These are phyloP conservation scores for Nothophytophthora sp. DNA, from an alignment of 352 stramenopile genomes.

Conservation along the genomic window DNA sequence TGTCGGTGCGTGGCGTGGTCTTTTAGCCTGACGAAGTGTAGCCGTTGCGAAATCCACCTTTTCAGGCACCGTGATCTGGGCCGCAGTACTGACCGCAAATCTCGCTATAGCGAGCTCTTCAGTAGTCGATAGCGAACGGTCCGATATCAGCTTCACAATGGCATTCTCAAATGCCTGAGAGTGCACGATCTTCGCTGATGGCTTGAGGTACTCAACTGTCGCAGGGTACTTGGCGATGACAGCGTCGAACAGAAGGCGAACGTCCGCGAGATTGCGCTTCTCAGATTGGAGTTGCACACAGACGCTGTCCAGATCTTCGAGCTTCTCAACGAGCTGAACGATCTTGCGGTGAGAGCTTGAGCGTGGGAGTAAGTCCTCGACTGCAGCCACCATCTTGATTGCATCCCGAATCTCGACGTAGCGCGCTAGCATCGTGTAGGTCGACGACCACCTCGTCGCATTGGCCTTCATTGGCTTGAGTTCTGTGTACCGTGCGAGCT, in stretches of 20 bases:
- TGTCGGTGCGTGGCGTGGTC: neutral
- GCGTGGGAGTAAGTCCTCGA: slow-evolving; percentile 4
- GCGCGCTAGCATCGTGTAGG: neutral
- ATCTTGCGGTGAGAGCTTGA: slow-evolving; percentile 1
- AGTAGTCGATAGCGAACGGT: too few relatives aligned
- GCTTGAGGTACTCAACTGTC: neutral
- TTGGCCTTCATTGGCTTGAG: neutral
- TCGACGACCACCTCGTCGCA: neutral
- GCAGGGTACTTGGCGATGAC: neutral
- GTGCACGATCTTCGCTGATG: neutral
- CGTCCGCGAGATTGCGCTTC: neutral
- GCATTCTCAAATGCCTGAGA: slow-evolving; percentile 2
- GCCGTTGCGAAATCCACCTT: slow-evolving; percentile 3
- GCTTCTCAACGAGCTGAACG: neutral
- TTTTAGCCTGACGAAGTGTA: neutral
- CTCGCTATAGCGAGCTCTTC: too few relatives aligned
- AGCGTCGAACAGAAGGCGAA: slow-evolving; percentile 5
- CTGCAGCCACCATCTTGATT: slow-evolving; percentile 6
- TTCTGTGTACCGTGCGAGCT: neutral
- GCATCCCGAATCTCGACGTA: slow-evolving; percentile 5
- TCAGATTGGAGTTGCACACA: neutral
- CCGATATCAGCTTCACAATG: slow-evolving; percentile 7
- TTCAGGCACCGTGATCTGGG: too few relatives aligned
- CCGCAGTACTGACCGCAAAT: too few relatives aligned
- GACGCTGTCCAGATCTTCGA: neutral